phyloP scores from a whole-genome alignment of 495 filamentous ascomycete species.

The Xylaria palmicola region DNA sequence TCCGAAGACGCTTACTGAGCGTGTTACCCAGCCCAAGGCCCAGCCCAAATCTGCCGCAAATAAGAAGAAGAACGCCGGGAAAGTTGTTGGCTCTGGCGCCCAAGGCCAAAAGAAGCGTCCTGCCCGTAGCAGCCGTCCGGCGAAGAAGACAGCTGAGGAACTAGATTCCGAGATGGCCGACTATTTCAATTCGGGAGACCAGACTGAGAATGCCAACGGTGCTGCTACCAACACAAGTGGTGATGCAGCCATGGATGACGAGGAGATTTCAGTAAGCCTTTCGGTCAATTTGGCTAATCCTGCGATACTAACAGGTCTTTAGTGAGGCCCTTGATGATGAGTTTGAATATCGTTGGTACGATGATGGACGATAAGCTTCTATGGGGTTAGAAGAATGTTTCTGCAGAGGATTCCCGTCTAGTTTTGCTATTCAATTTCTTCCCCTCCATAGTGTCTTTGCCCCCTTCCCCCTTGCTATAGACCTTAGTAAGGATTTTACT shows the following conservation, averaged over 20 bases:
- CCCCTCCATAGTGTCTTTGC: neutral
- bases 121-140: conserved; percentile 58
- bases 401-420: neutral
- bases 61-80: conserved; percentile 54
- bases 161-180: conserved; percentile 93
- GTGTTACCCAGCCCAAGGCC: conserved; percentile 69
- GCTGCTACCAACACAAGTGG: conserved; percentile 35
- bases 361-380: no score
- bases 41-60: conserved; percentile 82
- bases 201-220: conserved; percentile 45
- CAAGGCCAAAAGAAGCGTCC: conserved; percentile 51
- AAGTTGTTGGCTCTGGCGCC: conserved; percentile 40
- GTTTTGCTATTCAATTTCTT: neutral
- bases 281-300: neutral
- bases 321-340: conserved; percentile 1
- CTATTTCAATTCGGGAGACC: conserved; percentile 62
- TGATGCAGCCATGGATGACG: conserved; percentile 55
- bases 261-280: conserved; percentile 42
- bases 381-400: neutral
- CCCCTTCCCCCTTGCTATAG: neutral
- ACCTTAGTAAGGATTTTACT: neutral
- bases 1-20: conserved; percentile 78
- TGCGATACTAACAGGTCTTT: neutral
- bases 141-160: conserved; percentile 92
- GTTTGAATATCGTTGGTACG: no score